Evolutionary conservation across 1,284 basidiomycete genomes (phyloP), one percentile per base, ranked within the genome.

Genomic region (Ustilago loliicola): DNA sequence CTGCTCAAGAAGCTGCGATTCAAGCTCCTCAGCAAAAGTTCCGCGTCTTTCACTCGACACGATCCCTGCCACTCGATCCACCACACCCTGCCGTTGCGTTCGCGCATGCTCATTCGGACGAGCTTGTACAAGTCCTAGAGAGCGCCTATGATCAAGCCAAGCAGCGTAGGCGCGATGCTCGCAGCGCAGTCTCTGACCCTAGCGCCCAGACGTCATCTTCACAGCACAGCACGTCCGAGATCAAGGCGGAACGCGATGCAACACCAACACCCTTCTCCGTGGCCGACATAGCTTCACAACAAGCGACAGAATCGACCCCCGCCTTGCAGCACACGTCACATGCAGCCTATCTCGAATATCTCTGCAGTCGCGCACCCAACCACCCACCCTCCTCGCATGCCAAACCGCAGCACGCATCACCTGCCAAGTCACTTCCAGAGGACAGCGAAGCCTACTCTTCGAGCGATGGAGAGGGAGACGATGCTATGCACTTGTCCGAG

Each of bases 401-500:
- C 45, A 62, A 57, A 10, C 66, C 30, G 0, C 57, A 53, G 13
- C 54, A 70, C 8, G 3, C 70, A 3, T 64, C 66, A 1, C 65
- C 71, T 1, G 48, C 65, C 0, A 64, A 67, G 19, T 34, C 48
- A 0, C 50, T 60, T 4, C 48, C 65, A 7, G 66, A 70, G 2
- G 75, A 73, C 56, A 74, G 71, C 59, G 70, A 73, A 29, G 58
- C 64, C 5, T 73, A 73, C 55, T 71, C 75, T n/a, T 74, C 71
- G 7, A 79, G 77, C 55, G 79, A 80, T 48, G 79, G 80, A 17
- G 80, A 82, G 27, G 82, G 83, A 15, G 80, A 83, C 32, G 72
- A 74, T 9, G 72, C 74, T 4, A 80, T 79, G 68, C 80, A 83
- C 58, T 64, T 66, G 1, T 72, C 70, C 45, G 85, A 86, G 53